Conservation (phyloP, 2,329 filamentous ascomycete species). For the Fusarium praegraminearum region DNA sequence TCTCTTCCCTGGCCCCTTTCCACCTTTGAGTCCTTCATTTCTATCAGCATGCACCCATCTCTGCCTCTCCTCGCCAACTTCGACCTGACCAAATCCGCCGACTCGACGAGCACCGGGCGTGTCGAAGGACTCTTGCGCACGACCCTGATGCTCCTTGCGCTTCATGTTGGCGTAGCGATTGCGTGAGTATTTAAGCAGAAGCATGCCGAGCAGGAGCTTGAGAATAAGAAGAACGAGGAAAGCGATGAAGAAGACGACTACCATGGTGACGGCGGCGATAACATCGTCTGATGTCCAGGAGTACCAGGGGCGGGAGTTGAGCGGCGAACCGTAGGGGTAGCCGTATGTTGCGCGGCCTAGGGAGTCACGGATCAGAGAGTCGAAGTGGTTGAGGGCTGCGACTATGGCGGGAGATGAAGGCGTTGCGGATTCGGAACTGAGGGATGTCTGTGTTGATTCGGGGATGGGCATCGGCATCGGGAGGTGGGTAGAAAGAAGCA, state of each 20-base stretch:
- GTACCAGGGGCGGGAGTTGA: conserved; percentile 60
- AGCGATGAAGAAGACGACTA: conserved; percentile 84
- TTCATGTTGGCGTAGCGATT: conserved; percentile 87
- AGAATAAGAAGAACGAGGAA: conserved; percentile 87
- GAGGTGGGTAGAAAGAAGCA: conserved; percentile 92
- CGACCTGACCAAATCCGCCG: conserved; percentile 86
- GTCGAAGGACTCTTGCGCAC: conserved; percentile 67
- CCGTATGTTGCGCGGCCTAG: conserved; percentile 80
- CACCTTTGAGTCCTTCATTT: conserved; percentile 73
- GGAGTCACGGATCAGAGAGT: conserved; percentile 79
- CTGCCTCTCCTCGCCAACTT: conserved; percentile 88
- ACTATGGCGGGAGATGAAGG: conserved; percentile 79
- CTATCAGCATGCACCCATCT: conserved; percentile 90
- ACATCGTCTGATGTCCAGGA: conserved; percentile 76
- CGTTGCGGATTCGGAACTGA: conserved; percentile 71
- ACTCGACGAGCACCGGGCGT: conserved; percentile 76
- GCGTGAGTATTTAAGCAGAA: conserved; percentile 81
- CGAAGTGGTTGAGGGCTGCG: conserved; percentile 82
- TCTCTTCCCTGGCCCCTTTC: conserved; percentile 65
- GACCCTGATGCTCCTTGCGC: conserved; percentile 67
- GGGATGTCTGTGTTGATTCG: conserved; percentile 72
- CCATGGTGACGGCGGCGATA: conserved; percentile 83
- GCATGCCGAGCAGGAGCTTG: conserved; percentile 90
- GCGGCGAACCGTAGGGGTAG: conserved; percentile 58
- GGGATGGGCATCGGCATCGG: conserved; percentile 77